phyloP scores from a whole-genome alignment of 257 asterid species.

The Datura wrightii region DNA sequence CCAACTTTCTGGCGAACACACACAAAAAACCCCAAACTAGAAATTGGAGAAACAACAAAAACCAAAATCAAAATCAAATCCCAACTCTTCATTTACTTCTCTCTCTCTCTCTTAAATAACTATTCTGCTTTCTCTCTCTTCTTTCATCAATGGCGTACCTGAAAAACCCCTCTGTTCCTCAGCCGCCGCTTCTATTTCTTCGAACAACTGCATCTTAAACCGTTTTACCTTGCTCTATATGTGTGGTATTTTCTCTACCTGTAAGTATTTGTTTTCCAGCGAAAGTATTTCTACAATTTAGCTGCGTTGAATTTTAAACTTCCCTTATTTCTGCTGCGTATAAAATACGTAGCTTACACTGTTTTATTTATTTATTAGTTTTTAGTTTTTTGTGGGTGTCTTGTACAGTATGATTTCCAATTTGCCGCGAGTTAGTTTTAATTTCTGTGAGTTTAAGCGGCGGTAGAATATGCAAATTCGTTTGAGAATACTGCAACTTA shows the following conservation, averaged over 20 bases:
- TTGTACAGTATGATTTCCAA: background rate
- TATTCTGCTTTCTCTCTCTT: constrained; percentile 35
- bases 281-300: background rate
- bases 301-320: constrained; percentile 10
- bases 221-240: constrained; percentile 2
- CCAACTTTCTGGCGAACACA: background rate
- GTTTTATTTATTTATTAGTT: background rate
- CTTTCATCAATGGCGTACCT: constrained; percentile 53
- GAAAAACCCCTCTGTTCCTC: constrained; percentile 52
- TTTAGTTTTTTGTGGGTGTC: background rate
- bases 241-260: background rate
- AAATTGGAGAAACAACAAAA: background rate
- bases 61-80: constrained; percentile 34
- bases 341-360: background rate
- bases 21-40: constrained; percentile 2
- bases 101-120: background rate
- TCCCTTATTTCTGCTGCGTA: background rate
- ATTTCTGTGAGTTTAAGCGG: constrained; percentile 17
- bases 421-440: background rate
- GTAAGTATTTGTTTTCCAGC: background rate
- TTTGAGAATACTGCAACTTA: background rate
- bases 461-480: background rate
- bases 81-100: constrained; percentile 30
- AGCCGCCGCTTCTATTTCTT: constrained; percentile 63
- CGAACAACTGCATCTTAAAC: constrained; percentile 3